Base-by-base conservation (phyloP, 257 asterid species). In the Capsicum chinense region DNA sequence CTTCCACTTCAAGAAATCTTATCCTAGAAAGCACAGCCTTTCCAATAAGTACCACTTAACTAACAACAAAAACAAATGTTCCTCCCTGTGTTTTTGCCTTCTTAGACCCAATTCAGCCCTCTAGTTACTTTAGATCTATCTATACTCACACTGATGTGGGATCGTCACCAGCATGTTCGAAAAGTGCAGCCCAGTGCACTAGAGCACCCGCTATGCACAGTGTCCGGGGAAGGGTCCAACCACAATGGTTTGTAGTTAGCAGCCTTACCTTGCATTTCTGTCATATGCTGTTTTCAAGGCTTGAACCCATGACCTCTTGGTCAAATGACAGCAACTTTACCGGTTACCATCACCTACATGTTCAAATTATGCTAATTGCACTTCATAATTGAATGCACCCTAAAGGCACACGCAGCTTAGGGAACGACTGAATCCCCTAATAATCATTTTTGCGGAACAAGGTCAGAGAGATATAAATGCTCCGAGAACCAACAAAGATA, bases 1-100 rank as follows among this genome's bases (percentile, higher is more conserved):
- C 19, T 73, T 50, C 42, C 80, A 50, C 80, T 50, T 74, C 80
- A 74, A 48, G 60, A 74, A 74, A 74, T 48, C 80, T 11, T 11
- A 48, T 48, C 80, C 19, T 19, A 74, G 80, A 50, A 48, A 1
- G 80, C 59, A 50, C 44, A 48, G 80, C 60, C 42, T 12, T 69
- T 74, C 50, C n/a, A 44, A 74, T 21, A 19, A 74, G 12, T 21
- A 74, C 35, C 80, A 74, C 44, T 50, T 74, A 26, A 50, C 42
- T 74, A 74, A 74, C 80, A 6, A 48, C 12, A 4, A 19, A n/a
- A 50, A 48, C 19, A 48, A 50, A 74, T 50, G 80, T 74, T 50
- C 12, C 17, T 74, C 60, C 8, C 58, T 3, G 13, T 6, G n/a
- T 3, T 74, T 74, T 48, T 48, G 17, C n/a, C 39, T 19, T 73